Conservation (phyloP, 495 filamentous ascomycete genomes). For the Parathielavia hyrcaniae region DNA sequence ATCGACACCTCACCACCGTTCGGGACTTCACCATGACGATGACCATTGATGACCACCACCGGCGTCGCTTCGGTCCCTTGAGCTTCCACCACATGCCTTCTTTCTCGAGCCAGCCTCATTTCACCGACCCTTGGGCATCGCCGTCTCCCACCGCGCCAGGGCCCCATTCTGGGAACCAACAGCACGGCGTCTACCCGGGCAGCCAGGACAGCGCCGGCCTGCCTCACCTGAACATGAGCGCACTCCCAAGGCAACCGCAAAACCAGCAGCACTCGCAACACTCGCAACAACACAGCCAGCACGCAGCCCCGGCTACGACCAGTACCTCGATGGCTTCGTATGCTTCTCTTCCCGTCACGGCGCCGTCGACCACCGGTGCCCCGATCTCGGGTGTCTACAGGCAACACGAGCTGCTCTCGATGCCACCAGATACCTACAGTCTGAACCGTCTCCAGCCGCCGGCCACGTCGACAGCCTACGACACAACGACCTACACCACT, state of each 20-base stretch:
- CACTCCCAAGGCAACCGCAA: slow-evolving; percentile 38
- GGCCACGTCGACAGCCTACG: slow-evolving; percentile 46
- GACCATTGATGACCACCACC: slow-evolving; percentile 70
- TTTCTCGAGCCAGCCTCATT: slow-evolving; percentile 63
- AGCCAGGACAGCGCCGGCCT: slow-evolving; percentile 30
- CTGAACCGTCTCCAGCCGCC: slow-evolving; percentile 46
- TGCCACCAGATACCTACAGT: slow-evolving; percentile 66
- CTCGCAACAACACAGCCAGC: slow-evolving; percentile 12
- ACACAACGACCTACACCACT: slow-evolving; percentile 46
- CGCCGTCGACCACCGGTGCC: slow-evolving; percentile 66
- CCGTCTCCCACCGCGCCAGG: slow-evolving; percentile 27
- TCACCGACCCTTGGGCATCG: slow-evolving; percentile 86
- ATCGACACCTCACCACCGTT: slow-evolving; percentile 15
- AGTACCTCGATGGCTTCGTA: slow-evolving; percentile 65
- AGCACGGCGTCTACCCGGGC: slow-evolving; percentile 45
- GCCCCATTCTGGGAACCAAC: slow-evolving; percentile 41
- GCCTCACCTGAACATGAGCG: slow-evolving; percentile 41
- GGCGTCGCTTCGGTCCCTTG: slow-evolving; percentile 76
- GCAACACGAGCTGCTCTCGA: slow-evolving; percentile 63
- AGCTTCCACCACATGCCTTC: slow-evolving; percentile 70
- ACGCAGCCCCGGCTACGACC: slow-evolving; percentile 25
- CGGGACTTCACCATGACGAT: slow-evolving; percentile 59
- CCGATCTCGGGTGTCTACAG: slow-evolving; percentile 56
- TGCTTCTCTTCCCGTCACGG: slow-evolving; percentile 59
- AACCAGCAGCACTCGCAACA: slow-evolving; percentile 2